Evolutionary conservation across 2,329 filamentous ascomycete genomes (phyloP).

Genomic region (Tolypocladium paradoxum): DNA sequence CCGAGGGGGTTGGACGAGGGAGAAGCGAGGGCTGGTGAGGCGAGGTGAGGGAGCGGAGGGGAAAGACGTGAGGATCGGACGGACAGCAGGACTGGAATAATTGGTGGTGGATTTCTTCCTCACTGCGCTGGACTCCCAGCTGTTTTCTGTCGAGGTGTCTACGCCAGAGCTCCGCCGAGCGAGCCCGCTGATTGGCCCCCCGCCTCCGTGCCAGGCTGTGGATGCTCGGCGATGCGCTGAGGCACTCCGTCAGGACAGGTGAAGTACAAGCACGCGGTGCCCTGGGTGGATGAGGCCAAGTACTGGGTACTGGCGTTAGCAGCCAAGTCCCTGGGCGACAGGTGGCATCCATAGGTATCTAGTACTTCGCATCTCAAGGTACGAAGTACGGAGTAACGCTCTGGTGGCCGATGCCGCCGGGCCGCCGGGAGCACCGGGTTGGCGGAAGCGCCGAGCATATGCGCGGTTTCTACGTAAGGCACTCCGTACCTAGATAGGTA

Average conservation of each 20-base stretch:
- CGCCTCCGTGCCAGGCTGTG: too few relatives aligned
- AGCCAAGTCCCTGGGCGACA: not conserved
- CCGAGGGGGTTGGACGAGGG: not conserved
- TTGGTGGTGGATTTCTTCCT: not conserved
- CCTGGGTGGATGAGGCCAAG: not conserved
- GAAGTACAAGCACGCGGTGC: not conserved
- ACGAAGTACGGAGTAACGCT: too few relatives aligned
- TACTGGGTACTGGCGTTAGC: not conserved
- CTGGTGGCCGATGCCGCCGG: not conserved
- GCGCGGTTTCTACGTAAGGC: too few relatives aligned
- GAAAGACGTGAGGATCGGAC: conserved; percentile 4
- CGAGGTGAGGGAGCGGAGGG: not conserved
- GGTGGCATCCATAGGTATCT: not conserved
- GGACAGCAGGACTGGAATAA: not conserved
- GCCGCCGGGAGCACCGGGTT: not conserved
- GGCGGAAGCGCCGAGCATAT: not conserved
- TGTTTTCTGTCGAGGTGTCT: not conserved
- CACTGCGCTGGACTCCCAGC: not conserved
- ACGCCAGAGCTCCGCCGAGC: not conserved
- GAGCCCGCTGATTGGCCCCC: not conserved
- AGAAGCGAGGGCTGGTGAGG: not conserved
- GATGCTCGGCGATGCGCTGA: not conserved
- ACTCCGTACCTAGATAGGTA: too few relatives aligned
- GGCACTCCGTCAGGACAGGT: too few relatives aligned
- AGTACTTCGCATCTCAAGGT: not conserved